phyloP scores from a whole-genome alignment of 164 flowering plant genomes.

The Tetracentron sinense region DNA sequence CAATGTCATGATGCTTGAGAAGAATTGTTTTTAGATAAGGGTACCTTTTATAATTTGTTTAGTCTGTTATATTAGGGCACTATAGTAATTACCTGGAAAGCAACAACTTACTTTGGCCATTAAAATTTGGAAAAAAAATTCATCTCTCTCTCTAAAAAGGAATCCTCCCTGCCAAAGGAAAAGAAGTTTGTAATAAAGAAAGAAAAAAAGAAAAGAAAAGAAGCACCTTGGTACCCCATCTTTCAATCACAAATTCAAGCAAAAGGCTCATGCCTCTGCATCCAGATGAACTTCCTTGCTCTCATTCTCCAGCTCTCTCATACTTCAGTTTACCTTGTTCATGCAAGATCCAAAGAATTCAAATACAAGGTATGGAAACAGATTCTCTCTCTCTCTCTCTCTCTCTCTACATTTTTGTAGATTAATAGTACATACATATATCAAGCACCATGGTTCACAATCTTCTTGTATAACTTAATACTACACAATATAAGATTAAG shows the following conservation, averaged over 20 bases:
- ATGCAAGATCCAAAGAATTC: conserved; percentile 81
- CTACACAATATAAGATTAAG: too few relatives aligned
- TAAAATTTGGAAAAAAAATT: conserved; percentile 20
- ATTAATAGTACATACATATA: background rate
- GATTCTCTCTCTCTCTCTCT: conserved; percentile 5
- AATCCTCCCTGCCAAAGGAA: conserved; percentile 58
- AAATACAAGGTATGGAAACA: conserved; percentile 39
- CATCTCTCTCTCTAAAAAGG: conserved; percentile 25
- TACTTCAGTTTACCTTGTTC: conserved; percentile 37
- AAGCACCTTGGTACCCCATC: conserved; percentile 31
- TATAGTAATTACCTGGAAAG: conserved; percentile 27
- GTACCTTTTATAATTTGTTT: background rate
- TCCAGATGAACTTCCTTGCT: conserved; percentile 32
- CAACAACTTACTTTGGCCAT: conserved; percentile 23
- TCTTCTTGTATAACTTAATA: too few relatives aligned
- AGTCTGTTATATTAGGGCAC: background rate
- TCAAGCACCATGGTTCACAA: background rate
- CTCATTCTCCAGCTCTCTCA: conserved; percentile 23
- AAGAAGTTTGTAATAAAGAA: conserved; percentile 47
- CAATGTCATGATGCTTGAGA: background rate
- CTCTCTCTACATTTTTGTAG: conserved; percentile 13
- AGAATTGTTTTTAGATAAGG: background rate
- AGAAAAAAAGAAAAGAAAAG: conserved; percentile 26
- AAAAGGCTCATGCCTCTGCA: conserved; percentile 13
- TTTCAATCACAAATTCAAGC: conserved; percentile 27